Evolutionary conservation across 1,139 yeast species (phyloP).

Genomic region (Yamadazyma diddensiae): DNA sequence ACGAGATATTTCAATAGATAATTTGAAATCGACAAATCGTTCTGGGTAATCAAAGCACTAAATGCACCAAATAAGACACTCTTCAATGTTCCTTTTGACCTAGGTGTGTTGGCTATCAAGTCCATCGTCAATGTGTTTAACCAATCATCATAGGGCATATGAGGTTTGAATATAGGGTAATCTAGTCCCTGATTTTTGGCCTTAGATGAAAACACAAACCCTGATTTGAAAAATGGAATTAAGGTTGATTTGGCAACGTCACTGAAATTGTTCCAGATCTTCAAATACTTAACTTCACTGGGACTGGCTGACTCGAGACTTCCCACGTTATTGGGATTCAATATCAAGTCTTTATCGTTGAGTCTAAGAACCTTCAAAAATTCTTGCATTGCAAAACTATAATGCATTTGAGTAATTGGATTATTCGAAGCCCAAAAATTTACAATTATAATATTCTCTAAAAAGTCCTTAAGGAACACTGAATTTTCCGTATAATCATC

Average conservation of each 20-base stretch:
- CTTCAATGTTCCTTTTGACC: constrained; percentile 2
- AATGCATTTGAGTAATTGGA: constrained; percentile 78
- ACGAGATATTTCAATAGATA: constrained; percentile 80
- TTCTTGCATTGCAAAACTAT: constrained; percentile 90
- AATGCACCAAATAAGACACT: constrained; percentile 50
- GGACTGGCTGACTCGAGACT: constrained; percentile 29
- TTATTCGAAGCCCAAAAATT: constrained; percentile 88
- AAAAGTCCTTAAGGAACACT: constrained; percentile 60
- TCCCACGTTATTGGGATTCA: not conserved
- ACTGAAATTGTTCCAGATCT: constrained; percentile 62
- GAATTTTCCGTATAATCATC: constrained; percentile 61
- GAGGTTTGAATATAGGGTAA: constrained; percentile 34
- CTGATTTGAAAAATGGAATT: constrained; percentile 71
- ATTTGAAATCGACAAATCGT: constrained; percentile 66
- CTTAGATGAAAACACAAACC: constrained; percentile 50
- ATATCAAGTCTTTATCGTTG: constrained; percentile 3
- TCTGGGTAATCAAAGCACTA: constrained; percentile 65
- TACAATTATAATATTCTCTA: constrained; percentile 69
- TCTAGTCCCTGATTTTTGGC: constrained; percentile 35
- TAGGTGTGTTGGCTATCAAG: constrained; percentile 38
- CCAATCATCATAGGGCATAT: constrained; percentile 57
- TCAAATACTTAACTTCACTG: constrained; percentile 16
- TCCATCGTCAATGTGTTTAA: constrained; percentile 65
- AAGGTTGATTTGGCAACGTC: constrained; percentile 72
- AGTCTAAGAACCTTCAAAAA: constrained; percentile 66